Evolutionary conservation across 768 basidiomycete species (phyloP), one percentile per base, ranked within the genome.

Genomic region (Suillus decipiens): DNA sequence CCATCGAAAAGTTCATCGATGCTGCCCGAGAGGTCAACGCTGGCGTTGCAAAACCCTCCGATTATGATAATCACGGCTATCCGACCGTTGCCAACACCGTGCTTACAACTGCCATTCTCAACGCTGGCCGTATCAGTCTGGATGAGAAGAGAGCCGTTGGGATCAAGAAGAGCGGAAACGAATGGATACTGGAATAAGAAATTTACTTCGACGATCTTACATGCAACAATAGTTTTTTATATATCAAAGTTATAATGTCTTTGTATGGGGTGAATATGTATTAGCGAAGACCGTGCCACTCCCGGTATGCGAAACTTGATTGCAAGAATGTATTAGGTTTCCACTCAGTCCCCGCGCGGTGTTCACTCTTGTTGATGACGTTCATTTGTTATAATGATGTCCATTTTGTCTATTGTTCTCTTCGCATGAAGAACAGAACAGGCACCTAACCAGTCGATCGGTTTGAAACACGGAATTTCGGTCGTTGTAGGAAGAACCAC

Each of bases 51-150:
- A 83, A 84, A 72, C 85, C 93, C 24, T 80, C 74, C 39, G 89
- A 92, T 63, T 96, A 88, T 75, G 94, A 97, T 76, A 75, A 75
- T 28, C 86, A 89, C 64, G 93, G 90, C 28, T 80, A 94, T 65
- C 94, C 95, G 42, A 96, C 95, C 24, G 93, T 96, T 73, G 83
- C 85, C 51, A 96, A 94, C 77, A 96, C 95, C 15, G 88, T 95
- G 17, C 77, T 92, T 68, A 92, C 90, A 19, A 94, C 93, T 12
- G 92, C 92, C 15, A 93, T 96, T 72, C 83, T 96, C 68, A 86
- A 96, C 66, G 95, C 95, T 33, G 95, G 95, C 15, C 86, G 95
- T 61, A 88, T 93, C 73, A 92, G 90, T 70, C 77, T 96, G 61
- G 93, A 96, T 75, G 93, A 96, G 83, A 93, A 90, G 79, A 79